phyloP scores from a whole-genome alignment of 495 filamentous ascomycete genomes.

The Hypoxylon cercidicola region DNA sequence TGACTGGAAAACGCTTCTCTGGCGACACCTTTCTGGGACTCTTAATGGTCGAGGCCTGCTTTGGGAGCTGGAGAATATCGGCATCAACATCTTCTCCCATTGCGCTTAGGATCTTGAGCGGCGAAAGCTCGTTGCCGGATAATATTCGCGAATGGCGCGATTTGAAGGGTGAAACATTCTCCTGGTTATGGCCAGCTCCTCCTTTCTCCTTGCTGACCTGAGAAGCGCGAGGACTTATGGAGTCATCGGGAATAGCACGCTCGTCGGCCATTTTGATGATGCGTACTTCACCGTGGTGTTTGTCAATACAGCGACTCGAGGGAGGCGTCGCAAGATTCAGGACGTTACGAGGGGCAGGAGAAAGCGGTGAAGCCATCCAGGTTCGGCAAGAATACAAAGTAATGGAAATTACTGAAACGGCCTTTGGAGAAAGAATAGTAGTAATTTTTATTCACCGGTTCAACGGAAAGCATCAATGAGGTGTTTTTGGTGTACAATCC shows the following conservation, averaged over 20 bases:
- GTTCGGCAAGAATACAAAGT: background rate
- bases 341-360: slow-evolving; percentile 47
- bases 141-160: slow-evolving; percentile 57
- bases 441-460: no score
- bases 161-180: slow-evolving; percentile 50
- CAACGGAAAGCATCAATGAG: no score
- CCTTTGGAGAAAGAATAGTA: no score
- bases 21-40: slow-evolving; percentile 60
- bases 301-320: slow-evolving; percentile 34
- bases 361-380: slow-evolving; percentile 52
- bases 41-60: slow-evolving; percentile 40
- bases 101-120: slow-evolving; percentile 57
- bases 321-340: slow-evolving; percentile 53
- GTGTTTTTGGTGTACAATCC: no score
- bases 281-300: slow-evolving; percentile 30
- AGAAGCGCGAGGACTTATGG: slow-evolving; percentile 45
- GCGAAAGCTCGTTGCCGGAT: slow-evolving; percentile 59
- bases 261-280: slow-evolving; percentile 32
- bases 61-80: slow-evolving; percentile 38
- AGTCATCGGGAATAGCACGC: slow-evolving; percentile 21
- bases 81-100: slow-evolving; percentile 38
- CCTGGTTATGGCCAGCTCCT: slow-evolving; percentile 43
- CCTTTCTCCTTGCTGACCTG: slow-evolving; percentile 42
- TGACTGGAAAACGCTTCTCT: slow-evolving; percentile 66
- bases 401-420: no score